Evolutionary conservation across 139 green algal genomes (phyloP), one percentile per base, ranked within the genome.

Genomic region (Tetradesmus lagerheimii): DNA sequence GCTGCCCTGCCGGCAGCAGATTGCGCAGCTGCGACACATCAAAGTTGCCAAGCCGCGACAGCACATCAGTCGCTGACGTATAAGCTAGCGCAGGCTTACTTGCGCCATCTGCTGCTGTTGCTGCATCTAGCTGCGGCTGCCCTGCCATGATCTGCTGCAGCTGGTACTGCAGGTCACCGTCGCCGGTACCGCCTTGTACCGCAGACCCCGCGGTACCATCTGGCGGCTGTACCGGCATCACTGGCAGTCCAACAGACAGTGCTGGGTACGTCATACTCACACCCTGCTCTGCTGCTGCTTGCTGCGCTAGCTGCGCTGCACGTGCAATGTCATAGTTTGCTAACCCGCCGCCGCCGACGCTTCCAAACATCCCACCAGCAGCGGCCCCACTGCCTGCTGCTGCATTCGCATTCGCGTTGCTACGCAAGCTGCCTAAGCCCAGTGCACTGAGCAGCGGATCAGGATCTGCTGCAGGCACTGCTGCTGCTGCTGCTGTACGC

Each of bases 221-320:
- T 79, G n/a, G 8, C 29, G 71, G n/a, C 71, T 37, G 71, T 29
- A 38, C 71, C 23, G 71, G n/a, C 71, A 38, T 38, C n/a, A 23
- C 71, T 38, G 53, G 82, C 38, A 87, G 82, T 4, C 35, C 45
- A 57, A 78, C 34, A 35, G 82, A 79, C 82, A 87, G 57, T 3
- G 82, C 23, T 11, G 82, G 82, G 41, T 39, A 62, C 20, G 43
- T 11, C 35, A 87, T 78, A 20, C 23, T 78, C 12, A 87, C 82
- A n/a, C 82, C 82, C 53, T 87, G 82, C 57, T 87, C 50, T 16
- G 64, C 34, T 25, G 82, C 82, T 38, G 82, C 82, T 29, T 87
- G 31, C 34, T 47, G 82, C 8, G 82, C 82, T 27, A 87, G 27
- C 57, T 78, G 31, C 34, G 31, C 34, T n/a, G 82, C 82, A 9